A percentile compares a stretch with the other conserved stretches of the same genome.
Evolutionary conservation across 768 basidiomycete genomes (phyloP).

Genomic region (Trametes coccinea): DNA sequence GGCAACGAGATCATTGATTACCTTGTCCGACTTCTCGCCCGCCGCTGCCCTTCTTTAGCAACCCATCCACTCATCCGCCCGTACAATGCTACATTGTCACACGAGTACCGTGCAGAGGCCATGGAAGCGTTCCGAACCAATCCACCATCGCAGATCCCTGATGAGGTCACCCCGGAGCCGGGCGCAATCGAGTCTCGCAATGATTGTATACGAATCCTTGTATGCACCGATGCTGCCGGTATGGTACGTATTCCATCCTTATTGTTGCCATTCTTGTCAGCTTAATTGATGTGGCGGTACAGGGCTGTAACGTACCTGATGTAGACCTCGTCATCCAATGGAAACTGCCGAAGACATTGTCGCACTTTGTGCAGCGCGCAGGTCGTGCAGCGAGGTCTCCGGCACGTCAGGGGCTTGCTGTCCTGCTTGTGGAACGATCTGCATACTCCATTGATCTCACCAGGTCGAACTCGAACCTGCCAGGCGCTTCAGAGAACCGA

Average conservation of each 20-base stretch:
- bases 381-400: slow-evolving; percentile 34
- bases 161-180: too few species aligned
- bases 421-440: slow-evolving; percentile 7
- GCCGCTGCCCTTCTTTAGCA: not conserved
- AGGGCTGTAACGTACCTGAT: slow-evolving; percentile 30
- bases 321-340: slow-evolving; percentile 41
- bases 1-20: slow-evolving; percentile 24
- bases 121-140: slow-evolving; percentile 22
- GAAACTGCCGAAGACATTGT: slow-evolving; percentile 34
- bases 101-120: slow-evolving; percentile 19
- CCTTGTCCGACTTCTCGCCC: not conserved
- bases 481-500: too few species aligned
- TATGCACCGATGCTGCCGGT: slow-evolving; percentile 31
- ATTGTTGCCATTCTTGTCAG: not conserved
- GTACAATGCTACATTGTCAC: slow-evolving; percentile 24
- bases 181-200: too few species aligned
- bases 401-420: slow-evolving; percentile 4
- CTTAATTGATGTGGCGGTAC: not conserved
- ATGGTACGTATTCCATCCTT: slow-evolving; percentile 19
- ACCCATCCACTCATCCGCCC: slow-evolving; percentile 15
- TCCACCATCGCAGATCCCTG: not conserved
- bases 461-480: too few species aligned
- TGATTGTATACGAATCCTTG: slow-evolving; percentile 18
- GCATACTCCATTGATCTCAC: slow-evolving; percentile 5
- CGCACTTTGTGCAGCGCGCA: slow-evolving; percentile 36